phyloP scores from a whole-genome alignment of 352 stramenopile species.

The Globisporangium cylindrosporum region DNA sequence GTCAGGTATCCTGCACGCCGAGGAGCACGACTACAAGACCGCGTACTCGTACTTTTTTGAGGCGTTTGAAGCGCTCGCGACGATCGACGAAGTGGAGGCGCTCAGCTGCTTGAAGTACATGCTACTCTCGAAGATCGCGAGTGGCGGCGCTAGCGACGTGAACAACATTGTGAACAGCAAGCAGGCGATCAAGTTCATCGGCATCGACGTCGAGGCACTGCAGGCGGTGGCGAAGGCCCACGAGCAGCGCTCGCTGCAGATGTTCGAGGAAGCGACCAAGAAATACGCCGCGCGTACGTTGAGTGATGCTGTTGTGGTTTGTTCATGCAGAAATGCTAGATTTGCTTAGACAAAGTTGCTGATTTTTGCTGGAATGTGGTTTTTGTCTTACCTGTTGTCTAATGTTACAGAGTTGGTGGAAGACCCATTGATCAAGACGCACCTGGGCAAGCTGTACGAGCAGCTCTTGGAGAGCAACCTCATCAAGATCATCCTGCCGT shows the following conservation, averaged over 20 bases:
- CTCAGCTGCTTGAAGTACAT: conserved; percentile 97
- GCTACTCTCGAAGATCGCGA: conserved; percentile 96
- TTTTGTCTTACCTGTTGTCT: background rate
- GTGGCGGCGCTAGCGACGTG: conserved; percentile 90
- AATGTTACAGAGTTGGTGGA: conserved; percentile 72
- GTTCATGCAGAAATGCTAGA: no score
- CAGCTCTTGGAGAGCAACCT: conserved; percentile 98
- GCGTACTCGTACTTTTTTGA: conserved; percentile 99
- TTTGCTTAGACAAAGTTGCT: background rate
- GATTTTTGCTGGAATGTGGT: background rate
- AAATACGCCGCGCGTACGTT: conserved; percentile 84
- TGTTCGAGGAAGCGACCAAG: conserved; percentile 82
- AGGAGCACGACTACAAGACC: conserved; percentile 99
- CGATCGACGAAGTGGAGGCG: conserved; percentile 84
- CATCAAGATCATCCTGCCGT: conserved; percentile 99
- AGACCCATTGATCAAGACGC: conserved; percentile 89
- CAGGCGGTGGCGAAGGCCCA: conserved; percentile 94
- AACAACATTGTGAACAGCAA: conserved; percentile 95
- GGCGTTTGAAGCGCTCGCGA: conserved; percentile 94
- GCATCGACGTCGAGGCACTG: conserved; percentile 95
- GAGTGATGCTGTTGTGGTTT: background rate
- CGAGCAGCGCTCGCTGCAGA: conserved; percentile 92
- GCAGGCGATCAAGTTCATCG: conserved; percentile 97
- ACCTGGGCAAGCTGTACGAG: conserved; percentile 97
- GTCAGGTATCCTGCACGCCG: conserved; percentile 95